Percentiles rank a stretch among this genome's conserved stretches.
phyloP scores from a whole-genome alignment of 148 eudicot genomes.

The Agrostemma githago region DNA sequence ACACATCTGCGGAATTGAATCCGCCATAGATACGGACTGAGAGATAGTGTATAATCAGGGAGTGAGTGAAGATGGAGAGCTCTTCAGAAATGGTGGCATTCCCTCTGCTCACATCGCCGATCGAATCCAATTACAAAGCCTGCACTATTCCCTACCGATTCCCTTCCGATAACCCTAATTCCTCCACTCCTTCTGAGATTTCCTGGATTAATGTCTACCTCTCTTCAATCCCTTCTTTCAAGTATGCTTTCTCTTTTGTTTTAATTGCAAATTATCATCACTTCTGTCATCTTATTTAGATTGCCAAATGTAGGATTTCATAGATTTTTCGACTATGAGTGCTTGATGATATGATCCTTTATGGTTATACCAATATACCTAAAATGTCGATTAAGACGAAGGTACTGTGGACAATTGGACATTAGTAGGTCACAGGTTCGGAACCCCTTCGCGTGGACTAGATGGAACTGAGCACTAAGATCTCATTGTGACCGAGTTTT shows the following conservation, averaged over 20 bases:
- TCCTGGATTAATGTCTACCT: slow-evolving; percentile 83
- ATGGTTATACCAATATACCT: neutral
- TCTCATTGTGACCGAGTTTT: neutral
- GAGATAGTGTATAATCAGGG: neutral
- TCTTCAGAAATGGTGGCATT: slow-evolving; percentile 71
- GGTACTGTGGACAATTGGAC: neutral
- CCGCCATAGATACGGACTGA: too few relatives aligned
- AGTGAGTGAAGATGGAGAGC: slow-evolving; percentile 56
- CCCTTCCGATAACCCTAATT: slow-evolving; percentile 75
- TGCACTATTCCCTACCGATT: slow-evolving; percentile 87
- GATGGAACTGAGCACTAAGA: neutral
- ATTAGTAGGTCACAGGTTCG: neutral
- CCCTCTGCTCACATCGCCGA: slow-evolving; percentile 53
- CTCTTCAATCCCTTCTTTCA: slow-evolving; percentile 75
- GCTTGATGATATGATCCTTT: neutral
- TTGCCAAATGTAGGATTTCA: neutral
- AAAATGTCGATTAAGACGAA: neutral
- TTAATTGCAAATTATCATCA: neutral
- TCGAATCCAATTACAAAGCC: slow-evolving; percentile 80
- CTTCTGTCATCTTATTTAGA: neutral
- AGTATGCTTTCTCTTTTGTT: slow-evolving; percentile 25
- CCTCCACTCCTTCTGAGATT: slow-evolving; percentile 82
- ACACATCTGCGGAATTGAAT: neutral
- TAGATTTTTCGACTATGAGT: too few relatives aligned
- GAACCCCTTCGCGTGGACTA: neutral